Conservation (phyloP, 805 yeast species). For the Pichia membranifaciens region DNA sequence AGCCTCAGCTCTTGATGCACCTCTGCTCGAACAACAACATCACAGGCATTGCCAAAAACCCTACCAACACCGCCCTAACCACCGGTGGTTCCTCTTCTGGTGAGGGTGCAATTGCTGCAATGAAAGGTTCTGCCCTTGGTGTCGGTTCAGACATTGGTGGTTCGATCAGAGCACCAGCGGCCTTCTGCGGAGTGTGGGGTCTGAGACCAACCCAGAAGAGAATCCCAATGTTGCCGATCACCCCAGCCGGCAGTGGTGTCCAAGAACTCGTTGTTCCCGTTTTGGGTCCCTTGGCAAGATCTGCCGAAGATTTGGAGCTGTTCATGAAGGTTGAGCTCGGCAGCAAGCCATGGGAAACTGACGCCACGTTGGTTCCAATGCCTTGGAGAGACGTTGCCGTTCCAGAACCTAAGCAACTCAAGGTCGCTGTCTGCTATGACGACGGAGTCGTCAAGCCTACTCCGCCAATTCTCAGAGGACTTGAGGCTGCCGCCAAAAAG, state of each 20-base stretch:
- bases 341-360: constrained; percentile 51
- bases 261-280: constrained; percentile 42
- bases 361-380: constrained; percentile 41
- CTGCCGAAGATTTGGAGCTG: constrained; percentile 44
- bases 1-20: constrained; percentile 52
- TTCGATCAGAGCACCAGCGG: constrained; percentile 50
- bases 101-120: constrained; percentile 43
- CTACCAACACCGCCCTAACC: constrained; percentile 39
- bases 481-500: constrained; percentile 45
- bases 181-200: constrained; percentile 45
- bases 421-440: constrained; percentile 41
- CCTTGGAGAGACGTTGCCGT: constrained; percentile 42
- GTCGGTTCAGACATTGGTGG: constrained; percentile 41
- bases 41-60: constrained; percentile 46
- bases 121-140: constrained; percentile 40
- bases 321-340: constrained; percentile 41
- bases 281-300: constrained; percentile 43
- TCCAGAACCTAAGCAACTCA: constrained; percentile 33
- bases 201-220: constrained; percentile 46
- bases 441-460: constrained; percentile 48
- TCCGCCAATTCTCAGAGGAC: constrained; percentile 38
- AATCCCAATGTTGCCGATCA: constrained; percentile 36
- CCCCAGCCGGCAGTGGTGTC: constrained; percentile 36
- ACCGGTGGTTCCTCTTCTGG: constrained; percentile 56
- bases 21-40: constrained; percentile 51